phyloP scores from a whole-genome alignment of 1,284 basidiomycete genomes.

The Coniferiporia weirii region DNA sequence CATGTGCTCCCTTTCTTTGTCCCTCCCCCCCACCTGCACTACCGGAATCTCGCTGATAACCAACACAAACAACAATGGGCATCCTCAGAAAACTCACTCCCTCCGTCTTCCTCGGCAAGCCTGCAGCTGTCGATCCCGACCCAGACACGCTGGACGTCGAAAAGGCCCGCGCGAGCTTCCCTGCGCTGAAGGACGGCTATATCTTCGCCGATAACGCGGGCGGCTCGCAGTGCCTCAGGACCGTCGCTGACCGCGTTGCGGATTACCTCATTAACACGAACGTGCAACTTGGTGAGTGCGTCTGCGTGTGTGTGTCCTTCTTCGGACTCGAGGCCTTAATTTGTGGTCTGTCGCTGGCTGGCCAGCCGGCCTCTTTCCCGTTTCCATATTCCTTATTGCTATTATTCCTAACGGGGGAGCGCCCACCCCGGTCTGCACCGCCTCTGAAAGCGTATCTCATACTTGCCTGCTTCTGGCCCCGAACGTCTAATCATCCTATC shows the following conservation, averaged over 20 bases:
- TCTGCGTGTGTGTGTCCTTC: background rate
- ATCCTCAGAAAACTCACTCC: too few relatives aligned
- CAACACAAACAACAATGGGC: too few relatives aligned
- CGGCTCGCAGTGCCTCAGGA: slow-evolving; percentile 58
- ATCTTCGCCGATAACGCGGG: slow-evolving; percentile 79
- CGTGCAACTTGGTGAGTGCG: slow-evolving; percentile 56
- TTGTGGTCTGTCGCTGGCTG: too few relatives aligned
- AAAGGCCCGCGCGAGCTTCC: slow-evolving; percentile 55
- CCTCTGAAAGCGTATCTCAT: too few relatives aligned
- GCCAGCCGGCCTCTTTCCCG: background rate
- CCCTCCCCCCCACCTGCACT: too few relatives aligned
- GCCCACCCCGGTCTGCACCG: too few relatives aligned
- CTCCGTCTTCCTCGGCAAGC: too few relatives aligned
- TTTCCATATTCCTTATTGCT: too few relatives aligned
- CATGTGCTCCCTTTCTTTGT: too few relatives aligned
- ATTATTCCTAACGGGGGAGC: too few relatives aligned
- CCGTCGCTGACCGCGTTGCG: slow-evolving; percentile 52
- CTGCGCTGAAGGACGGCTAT: slow-evolving; percentile 52
- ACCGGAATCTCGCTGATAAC: too few relatives aligned
- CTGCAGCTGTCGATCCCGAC: background rate
- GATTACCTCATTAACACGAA: slow-evolving; percentile 70
- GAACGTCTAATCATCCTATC: background rate
- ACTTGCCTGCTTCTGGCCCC: background rate
- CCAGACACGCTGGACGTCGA: slow-evolving; percentile 39
- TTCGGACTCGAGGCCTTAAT: too few relatives aligned